Base-by-base conservation (phyloP, 2,329 filamentous ascomycete species). In the Beauveria caledonica region DNA sequence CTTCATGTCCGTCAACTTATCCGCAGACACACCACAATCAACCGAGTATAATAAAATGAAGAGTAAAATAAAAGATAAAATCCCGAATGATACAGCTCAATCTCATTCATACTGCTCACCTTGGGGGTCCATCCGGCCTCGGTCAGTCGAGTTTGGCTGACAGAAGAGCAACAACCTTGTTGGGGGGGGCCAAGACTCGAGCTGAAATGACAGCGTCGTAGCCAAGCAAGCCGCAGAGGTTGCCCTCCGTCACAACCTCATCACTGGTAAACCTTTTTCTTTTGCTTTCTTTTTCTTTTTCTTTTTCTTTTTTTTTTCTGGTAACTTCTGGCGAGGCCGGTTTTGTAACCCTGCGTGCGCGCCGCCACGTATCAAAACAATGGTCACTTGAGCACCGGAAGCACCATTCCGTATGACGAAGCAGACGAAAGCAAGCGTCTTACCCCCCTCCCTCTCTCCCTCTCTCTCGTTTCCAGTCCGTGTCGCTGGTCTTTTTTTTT, bases 131-230 rank as follows among this genome's bases (percentile, higher is more conserved):
- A 15, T 25, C 52, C 42, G 40, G 33, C 27, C 40, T 46, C 42
- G 40, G 54, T 39, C 42, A 10, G 23, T 15, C 6, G 11, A 11
- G 29, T 33, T 33, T 11, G 27, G 40, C 52, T 46, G 53, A 36
- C 53, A 23, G 10, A 8, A 13, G 36, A 29, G 25, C 25, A 29
- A 29, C 3, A 33, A 25, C 39, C 40, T 27, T 45, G 21, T 33
- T 56, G 53, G 53, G 53, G 53, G 53, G 53, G 53, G 27, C 54
- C 48, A 52, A 57, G 54, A 44, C 44, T 48, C 17, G 54, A 48
- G 54, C 54, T 57, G 54, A 57, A 57, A 57, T 57, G 29, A 45
- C 53, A 55, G 40, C 53, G 53, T 55, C 40, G 53, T n/a, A 55
- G 27, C 25, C 25, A 25, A n/a, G 17, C 11, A 7, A 25, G 27